Evolutionary conservation across 345 rosid species (phyloP).

Genomic region (Raphanus raphanistrum): DNA sequence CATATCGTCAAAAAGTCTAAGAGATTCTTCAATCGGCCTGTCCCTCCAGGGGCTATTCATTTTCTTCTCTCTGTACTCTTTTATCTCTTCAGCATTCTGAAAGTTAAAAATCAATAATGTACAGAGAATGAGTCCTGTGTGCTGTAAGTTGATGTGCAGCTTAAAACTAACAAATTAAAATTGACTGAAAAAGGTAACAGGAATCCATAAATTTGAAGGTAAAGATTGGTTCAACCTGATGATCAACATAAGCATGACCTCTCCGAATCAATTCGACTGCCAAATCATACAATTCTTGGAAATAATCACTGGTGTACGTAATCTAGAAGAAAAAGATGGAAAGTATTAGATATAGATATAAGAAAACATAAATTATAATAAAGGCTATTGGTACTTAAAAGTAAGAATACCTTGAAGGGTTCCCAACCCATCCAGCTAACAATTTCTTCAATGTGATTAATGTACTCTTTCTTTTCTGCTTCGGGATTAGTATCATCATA

Average conservation of each 20-base stretch:
- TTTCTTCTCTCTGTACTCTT: constrained; percentile 87
- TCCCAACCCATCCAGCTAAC: constrained; percentile 98
- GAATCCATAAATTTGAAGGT: not conserved
- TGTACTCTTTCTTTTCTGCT: constrained; percentile 97
- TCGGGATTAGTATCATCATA: constrained; percentile 97
- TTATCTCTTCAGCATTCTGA: constrained; percentile 84
- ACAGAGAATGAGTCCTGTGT: not conserved
- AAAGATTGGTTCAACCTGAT: constrained; percentile 62
- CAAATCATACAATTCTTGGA: constrained; percentile 90
- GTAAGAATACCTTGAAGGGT: constrained; percentile 72
- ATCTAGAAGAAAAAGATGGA: constrained; percentile 52
- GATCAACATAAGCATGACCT: constrained; percentile 97
- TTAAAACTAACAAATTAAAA: constrained; percentile 4
- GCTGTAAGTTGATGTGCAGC: not conserved
- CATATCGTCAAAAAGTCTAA: constrained; percentile 90
- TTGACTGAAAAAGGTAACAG: not conserved
- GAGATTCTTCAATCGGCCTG: constrained; percentile 79
- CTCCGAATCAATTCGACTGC: constrained; percentile 85
- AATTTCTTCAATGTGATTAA: constrained; percentile 93
- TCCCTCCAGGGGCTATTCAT: constrained; percentile 99
- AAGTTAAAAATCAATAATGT: constrained; percentile 2
- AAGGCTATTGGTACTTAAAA: not conserved
- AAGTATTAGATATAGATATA: constrained; percentile 25
- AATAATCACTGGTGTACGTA: constrained; percentile 95
- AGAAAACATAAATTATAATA: not conserved